Base-by-base conservation (phyloP, 352 stramenopile species). In the Phytophthora macrochlamydospora region DNA sequence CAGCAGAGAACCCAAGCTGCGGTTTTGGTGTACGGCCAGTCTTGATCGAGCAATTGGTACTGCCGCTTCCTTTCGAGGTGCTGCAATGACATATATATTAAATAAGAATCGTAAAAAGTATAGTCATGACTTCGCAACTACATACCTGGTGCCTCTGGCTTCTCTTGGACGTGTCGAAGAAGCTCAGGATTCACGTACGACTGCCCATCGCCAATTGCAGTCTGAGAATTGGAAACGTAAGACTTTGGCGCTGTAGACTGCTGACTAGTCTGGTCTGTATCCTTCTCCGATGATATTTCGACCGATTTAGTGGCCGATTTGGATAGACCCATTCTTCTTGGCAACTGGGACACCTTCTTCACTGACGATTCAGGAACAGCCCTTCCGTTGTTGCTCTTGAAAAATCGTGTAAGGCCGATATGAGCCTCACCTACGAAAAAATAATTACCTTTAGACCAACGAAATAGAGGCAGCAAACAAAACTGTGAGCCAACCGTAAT, bases 361-460 rank as follows among this genome's bases (percentile, higher is more conserved):
- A 60, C 44, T 35, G 66, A 69, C 24, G 67, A 54, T 37, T 69
- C 63, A 30, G 70, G 44, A 8, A 69, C 52, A 44, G 63, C 60
- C 53, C 76, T 83, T 42, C 71, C 64, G 51, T 86, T 85, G 69
- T 96, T 96, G 24, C 44, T 73, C 57, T 91, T 93, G 67, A 94
- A 96, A 56, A 96, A 96, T 11, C 86, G 70, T 40, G 86, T 89
- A 11, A 96, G 76, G 2, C 84, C 79, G n/a, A 93, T 91, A 55
- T 95, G 85, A 5, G 87, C 83, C 73, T 94, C 84, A 38, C 87
- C 86, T 94, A 59, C 24, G 62, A 33, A 30, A n/a, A 11, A 67
- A 44, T 45, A 3, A 37, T 59, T 12, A 51, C 2, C 54, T 54
- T 70, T 38, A 70, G 33, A 37, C 51, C 28, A 35, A 44, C 7